Evolutionary conservation across 2,329 filamentous ascomycete genomes (phyloP), one percentile per base, ranked within the genome.

Genomic region (Ophiocordyceps camponoti-rufipedis): DNA sequence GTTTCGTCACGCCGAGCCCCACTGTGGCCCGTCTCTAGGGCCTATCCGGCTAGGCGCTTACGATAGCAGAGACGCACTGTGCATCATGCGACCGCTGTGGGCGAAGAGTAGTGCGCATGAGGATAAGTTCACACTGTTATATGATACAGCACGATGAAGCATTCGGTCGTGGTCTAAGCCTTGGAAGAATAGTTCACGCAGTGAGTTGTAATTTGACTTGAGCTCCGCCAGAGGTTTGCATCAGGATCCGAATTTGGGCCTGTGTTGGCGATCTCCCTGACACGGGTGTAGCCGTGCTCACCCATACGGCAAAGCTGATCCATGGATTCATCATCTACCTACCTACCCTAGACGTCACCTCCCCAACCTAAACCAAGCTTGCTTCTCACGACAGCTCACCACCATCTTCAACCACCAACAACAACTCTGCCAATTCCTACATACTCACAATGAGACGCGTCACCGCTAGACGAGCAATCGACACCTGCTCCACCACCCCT

Each of bases 401-500:
- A 12, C 8, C 35, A 39, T 18, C n/a, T 9, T 9, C 35, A 5
- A 39, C 5, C 23, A 23, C 23, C 23, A 11, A 10, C 7, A 19
- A 39, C 16, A 7, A 39, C 13, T 18, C 40, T 28, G 23, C 41
- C 28, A 12, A 14, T n/a, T 18, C 9, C 23, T n/a, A 12, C 11
- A 12, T 19, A 8, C 31, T 14, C 16, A 45, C 35, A 35, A 69
- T 70, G 66, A 64, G 63, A 43, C 58, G 59, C 54, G 55, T 59
- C 46, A 53, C 47, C 32, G 52, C 57, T 13, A 55, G 56, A 19
- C 54, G 55, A 44, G 51, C 62, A 31, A 53, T 61, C 51, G 64
- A 66, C 45, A 58, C 63, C 44, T 72, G 68, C 54, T 54, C 67
- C 45, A 59, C 60, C 48, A 51, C 63, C 23, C 23, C 23, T 43